Percentiles rank a stretch among this genome's conserved stretches.
Evolutionary conservation across 2,329 filamentous ascomycete species (phyloP).

Genomic region (Verticillium zaregamsianum): DNA sequence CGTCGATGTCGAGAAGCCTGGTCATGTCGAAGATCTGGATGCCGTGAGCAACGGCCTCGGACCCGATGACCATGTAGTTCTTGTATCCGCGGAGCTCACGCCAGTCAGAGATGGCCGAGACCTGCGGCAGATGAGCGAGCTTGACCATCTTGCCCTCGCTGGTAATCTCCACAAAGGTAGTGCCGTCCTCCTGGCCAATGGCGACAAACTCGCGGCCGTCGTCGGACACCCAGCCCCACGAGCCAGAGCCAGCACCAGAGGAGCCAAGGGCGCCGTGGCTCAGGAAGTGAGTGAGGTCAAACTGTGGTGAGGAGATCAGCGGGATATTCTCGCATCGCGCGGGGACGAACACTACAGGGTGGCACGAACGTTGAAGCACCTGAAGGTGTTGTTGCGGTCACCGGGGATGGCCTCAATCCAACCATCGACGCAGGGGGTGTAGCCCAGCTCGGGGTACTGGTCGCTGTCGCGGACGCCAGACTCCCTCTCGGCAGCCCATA

Average conservation of each 20-base stretch:
- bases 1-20: conserved; percentile 43
- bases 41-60: conserved; percentile 42
- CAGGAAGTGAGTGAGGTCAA: conserved; percentile 51
- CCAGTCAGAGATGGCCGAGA: conserved; percentile 19
- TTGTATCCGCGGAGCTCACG: conserved; percentile 29
- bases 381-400: conserved; percentile 42
- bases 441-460: conserved; percentile 31
- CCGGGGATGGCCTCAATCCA: conserved; percentile 38
- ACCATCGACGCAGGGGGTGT: conserved; percentile 36
- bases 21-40: conserved; percentile 60
- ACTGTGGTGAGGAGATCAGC: background rate
- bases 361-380: conserved; percentile 36
- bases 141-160: conserved; percentile 34
- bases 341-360: background rate
- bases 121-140: conserved; percentile 31
- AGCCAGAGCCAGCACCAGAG: conserved; percentile 29
- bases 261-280: conserved; percentile 50
- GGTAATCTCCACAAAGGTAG: conserved; percentile 39
- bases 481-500: background rate
- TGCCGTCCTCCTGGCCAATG: conserved; percentile 39
- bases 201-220: conserved; percentile 41
- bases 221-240: conserved; percentile 43
- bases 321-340: background rate
- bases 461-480: conserved; percentile 20
- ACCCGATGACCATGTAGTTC: conserved; percentile 32